Base-by-base conservation (phyloP, 1,284 basidiomycete genomes). In the Cryptococcus amylolentus region DNA sequence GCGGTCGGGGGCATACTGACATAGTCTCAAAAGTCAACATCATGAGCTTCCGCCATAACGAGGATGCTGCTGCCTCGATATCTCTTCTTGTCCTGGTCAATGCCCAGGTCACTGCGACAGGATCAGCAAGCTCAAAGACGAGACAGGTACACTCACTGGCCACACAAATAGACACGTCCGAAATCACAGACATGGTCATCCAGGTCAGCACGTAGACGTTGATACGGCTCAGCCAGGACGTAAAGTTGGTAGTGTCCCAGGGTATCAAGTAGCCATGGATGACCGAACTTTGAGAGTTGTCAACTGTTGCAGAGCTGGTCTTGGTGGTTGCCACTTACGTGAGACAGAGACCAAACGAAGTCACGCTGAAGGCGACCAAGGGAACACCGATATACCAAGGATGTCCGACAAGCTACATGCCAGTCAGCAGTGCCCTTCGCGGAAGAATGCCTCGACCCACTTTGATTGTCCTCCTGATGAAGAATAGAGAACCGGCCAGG, bases 21-120 rank as follows among this genome's bases (percentile, higher is more conserved):
- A 59, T 55, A 13, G 50, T 52, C 50, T 59, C 57, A 26, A 55
- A 59, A 13, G 48, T 55, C 41, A 59, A 23, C 53, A 55, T 55
- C 8, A 59, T 35, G n/a, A 59, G 41, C 35, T 55, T 59, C 35
- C 57, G 35, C 20, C 52, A 37, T 14, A 55, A 28, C 3, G 51
- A 52, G 3, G 53, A 54, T 10, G 52, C 49, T 12, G 52, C 56
- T 28, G 56, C 52, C 38, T 48, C 50, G 43, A 57, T 49, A 31
- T 57, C 56, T n/a, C 53, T 45, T 46, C 51, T 38, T 6, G 43
- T 49, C 26, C 49, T 52, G 9, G 53, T 7, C 35, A 57, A 23
- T 16, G 56, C 56, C 40, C 53, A 57, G 14, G 48, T 53, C 56
- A 57, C 56, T 57, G 28, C 14, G 14, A 20, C 40, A n/a, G 40